A percentile compares a stretch with the other conserved stretches of the same genome.
These are phyloP conservation scores for Lactuca saligna DNA, from an alignment of 129 eudicot genomes.

Conservation along the genomic window DNA sequence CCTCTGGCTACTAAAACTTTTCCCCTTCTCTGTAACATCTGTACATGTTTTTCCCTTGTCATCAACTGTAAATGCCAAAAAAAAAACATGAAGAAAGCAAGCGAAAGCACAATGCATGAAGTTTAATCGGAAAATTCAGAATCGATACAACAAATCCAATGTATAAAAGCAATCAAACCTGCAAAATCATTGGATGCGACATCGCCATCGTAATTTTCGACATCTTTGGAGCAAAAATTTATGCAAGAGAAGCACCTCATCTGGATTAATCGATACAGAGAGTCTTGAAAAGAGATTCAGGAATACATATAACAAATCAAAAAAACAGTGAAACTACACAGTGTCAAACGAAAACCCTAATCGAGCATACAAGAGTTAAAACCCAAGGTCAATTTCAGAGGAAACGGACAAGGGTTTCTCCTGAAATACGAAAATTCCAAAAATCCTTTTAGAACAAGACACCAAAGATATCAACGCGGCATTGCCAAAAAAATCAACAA, in stretches of 20 bases:
- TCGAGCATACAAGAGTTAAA: constrained; percentile 12
- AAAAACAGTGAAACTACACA: background rate
- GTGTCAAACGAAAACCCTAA: constrained; percentile 18
- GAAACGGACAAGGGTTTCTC: constrained; percentile 7
- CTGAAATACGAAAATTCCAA: constrained; percentile 20
- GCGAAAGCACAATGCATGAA: background rate
- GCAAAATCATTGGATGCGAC: constrained; percentile 8
- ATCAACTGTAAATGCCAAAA: constrained; percentile 20
- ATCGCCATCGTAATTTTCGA: constrained; percentile 27
- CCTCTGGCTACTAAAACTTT: constrained; percentile 36
- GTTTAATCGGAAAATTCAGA: constrained; percentile 7
- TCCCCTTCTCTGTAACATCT: constrained; percentile 33
- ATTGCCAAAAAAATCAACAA: constrained; percentile 23
- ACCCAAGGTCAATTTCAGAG: background rate
- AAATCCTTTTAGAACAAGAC: constrained; percentile 23
- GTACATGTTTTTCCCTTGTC: constrained; percentile 31
- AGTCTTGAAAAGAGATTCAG: constrained; percentile 1
- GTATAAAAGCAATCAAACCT: constrained; percentile 15
- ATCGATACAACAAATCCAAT: background rate
- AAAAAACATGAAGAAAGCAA: constrained; percentile 5
- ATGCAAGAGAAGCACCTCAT: constrained; percentile 34
- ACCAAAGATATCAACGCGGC: constrained; percentile 37
- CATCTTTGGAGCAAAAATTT: constrained; percentile 28
- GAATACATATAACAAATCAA: constrained; percentile 15
- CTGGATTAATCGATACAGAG: background rate